Evolutionary conservation across 1,284 basidiomycete genomes (phyloP).

Genomic region (Salmacisia buchloeana): DNA sequence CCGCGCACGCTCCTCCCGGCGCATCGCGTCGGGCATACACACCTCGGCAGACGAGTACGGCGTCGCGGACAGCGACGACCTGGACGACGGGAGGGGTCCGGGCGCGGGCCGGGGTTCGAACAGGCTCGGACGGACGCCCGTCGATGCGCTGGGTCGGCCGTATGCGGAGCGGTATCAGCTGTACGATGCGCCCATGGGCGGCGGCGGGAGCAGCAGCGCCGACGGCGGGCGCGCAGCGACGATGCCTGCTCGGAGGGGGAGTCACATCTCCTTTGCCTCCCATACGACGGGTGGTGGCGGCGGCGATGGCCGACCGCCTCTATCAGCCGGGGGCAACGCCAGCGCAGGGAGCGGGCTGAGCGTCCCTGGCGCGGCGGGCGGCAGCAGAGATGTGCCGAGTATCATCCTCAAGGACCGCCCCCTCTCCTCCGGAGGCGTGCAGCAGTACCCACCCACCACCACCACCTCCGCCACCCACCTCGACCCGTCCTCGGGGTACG

Average conservation of each 20-base stretch:
- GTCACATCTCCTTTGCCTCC: slow-evolving; percentile 7
- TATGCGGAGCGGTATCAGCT: slow-evolving; percentile 39
- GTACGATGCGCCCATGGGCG: slow-evolving; percentile 33
- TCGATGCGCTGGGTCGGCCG: slow-evolving; percentile 23
- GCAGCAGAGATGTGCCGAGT: not conserved
- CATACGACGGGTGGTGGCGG: not conserved
- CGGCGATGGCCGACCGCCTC: too few species aligned
- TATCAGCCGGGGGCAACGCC: not conserved
- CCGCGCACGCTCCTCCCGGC: slow-evolving; percentile 41
- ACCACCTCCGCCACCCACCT: not conserved
- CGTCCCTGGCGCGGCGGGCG: not conserved
- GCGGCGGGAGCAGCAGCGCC: too few species aligned
- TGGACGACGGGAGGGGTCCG: not conserved
- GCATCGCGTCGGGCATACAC: slow-evolving; percentile 29
- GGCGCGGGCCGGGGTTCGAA: slow-evolving; percentile 20
- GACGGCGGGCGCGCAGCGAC: not conserved
- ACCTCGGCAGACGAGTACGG: slow-evolving; percentile 33
- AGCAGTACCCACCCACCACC: not conserved
- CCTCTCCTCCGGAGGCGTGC: not conserved
- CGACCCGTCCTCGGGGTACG: not conserved
- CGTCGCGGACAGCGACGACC: not conserved
- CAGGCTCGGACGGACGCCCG: slow-evolving; percentile 8
- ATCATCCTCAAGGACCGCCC: slow-evolving; percentile 1
- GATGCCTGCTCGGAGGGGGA: not conserved
- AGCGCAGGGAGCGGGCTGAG: not conserved